phyloP scores from a whole-genome alignment of 345 rosid species.

The Hirschfeldia incana region DNA sequence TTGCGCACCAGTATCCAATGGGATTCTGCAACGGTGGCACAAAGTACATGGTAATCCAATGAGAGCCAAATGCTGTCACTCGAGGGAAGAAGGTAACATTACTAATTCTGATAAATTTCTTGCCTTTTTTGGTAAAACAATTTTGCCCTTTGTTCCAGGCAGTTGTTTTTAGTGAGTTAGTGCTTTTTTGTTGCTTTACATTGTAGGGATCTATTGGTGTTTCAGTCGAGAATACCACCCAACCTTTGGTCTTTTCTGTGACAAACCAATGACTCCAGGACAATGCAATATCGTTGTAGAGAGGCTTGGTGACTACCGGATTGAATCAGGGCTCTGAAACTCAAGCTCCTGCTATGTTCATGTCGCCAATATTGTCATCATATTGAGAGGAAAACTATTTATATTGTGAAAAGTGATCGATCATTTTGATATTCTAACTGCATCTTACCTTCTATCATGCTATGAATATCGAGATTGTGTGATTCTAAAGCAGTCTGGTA shows the following conservation, averaged over 20 bases:
- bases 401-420: constrained; percentile 6
- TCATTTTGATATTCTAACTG: constrained; percentile 1
- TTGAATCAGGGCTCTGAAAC: too few species aligned
- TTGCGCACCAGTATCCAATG: constrained; percentile 37
- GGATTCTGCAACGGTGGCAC: constrained; percentile 65
- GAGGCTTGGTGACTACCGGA: too few species aligned
- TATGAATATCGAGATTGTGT: too few species aligned
- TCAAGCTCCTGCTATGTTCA: too few species aligned
- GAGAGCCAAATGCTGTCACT: too few species aligned
- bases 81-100: constrained; percentile 9
- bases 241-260: constrained; percentile 57
- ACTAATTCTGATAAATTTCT: not conserved
- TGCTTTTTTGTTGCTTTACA: not conserved
- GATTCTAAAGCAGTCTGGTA: constrained; percentile 1
- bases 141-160: not conserved
- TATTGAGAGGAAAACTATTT: not conserved
- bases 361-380: too few species aligned
- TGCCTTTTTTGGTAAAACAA: not conserved
- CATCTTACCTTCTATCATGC: not conserved
- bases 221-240: constrained; percentile 68
- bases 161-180: not conserved
- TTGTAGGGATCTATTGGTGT: constrained; percentile 75
- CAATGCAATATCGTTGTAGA: too few species aligned
- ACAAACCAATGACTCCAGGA: constrained; percentile 47
- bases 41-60: constrained; percentile 43